These are phyloP conservation scores for Gaeumannomyces tritici DNA, from an alignment of 2,329 filamentous ascomycete genomes.

Conservation along the genomic window DNA sequence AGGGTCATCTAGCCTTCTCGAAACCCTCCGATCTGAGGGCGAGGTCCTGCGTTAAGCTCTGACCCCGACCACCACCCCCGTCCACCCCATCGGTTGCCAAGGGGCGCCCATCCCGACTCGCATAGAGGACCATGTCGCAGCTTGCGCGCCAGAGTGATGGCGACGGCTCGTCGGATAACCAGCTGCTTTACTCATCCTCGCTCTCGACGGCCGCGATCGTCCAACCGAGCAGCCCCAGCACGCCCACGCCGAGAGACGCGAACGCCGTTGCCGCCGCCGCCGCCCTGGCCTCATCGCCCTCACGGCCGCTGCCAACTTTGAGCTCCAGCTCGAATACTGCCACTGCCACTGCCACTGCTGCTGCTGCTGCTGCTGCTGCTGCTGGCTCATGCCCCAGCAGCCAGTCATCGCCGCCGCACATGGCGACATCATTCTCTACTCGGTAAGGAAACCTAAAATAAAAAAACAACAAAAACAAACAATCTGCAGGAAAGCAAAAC, in stretches of 20 bases:
- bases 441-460: neutral
- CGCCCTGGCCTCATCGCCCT: neutral
- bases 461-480: neutral
- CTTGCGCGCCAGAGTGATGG: conserved; percentile 33
- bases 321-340: too few relatives aligned
- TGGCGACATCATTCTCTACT: neutral
- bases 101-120: conserved; percentile 12
- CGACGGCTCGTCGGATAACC: conserved; percentile 27
- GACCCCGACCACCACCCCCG: conserved; percentile 17
- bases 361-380: neutral
- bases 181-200: conserved; percentile 12
- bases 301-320: too few relatives aligned
- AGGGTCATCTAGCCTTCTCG: conserved; percentile 32
- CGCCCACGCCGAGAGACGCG: neutral
- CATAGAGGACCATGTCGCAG: conserved; percentile 43
- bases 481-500: neutral
- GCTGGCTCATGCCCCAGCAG: neutral
- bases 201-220: neutral
- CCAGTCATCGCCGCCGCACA: neutral
- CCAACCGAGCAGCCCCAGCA: neutral
- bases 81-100: conserved; percentile 19
- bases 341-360: neutral
- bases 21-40: conserved; percentile 20
- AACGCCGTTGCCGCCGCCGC: neutral
- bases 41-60: conserved; percentile 22